phyloP scores from a whole-genome alignment of 495 filamentous ascomycete species.

The Astrothelium subdiscretum region DNA sequence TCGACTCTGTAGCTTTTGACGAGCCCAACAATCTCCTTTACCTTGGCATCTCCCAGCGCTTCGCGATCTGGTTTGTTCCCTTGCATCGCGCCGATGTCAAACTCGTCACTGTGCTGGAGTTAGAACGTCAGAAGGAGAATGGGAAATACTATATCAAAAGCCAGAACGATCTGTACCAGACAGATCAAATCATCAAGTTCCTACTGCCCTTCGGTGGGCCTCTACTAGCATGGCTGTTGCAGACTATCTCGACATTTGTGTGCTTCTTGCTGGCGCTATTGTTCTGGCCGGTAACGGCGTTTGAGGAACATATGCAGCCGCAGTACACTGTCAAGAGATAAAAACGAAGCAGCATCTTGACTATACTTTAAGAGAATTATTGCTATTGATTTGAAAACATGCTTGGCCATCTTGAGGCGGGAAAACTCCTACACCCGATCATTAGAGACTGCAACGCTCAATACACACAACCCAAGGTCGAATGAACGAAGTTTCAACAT shows the following conservation, averaged over 20 bases:
- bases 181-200: conserved; percentile 67
- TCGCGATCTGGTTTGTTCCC: conserved; percentile 66
- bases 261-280: conserved; percentile 46
- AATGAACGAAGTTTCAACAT: too few species aligned
- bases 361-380: neutral
- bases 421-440: too few species aligned
- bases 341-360: neutral
- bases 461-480: too few species aligned
- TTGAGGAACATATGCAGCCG: conserved; percentile 29
- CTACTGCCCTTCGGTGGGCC: conserved; percentile 32
- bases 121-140: conserved; percentile 30
- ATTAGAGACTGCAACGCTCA: too few species aligned
- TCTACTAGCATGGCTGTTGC: conserved; percentile 42
- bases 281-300: conserved; percentile 42
- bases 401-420: too few species aligned
- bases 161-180: conserved; percentile 78
- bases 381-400: too few species aligned
- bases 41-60: conserved; percentile 56
- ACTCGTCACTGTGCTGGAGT: conserved; percentile 61
- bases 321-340: neutral
- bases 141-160: conserved; percentile 53
- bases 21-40: conserved; percentile 52
- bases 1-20: conserved; percentile 69
- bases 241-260: conserved; percentile 48
- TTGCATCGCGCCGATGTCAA: conserved; percentile 55